These are phyloP conservation scores for Saccharomycopsis malanga DNA, from an alignment of 805 yeast species.

Conservation along the genomic window DNA sequence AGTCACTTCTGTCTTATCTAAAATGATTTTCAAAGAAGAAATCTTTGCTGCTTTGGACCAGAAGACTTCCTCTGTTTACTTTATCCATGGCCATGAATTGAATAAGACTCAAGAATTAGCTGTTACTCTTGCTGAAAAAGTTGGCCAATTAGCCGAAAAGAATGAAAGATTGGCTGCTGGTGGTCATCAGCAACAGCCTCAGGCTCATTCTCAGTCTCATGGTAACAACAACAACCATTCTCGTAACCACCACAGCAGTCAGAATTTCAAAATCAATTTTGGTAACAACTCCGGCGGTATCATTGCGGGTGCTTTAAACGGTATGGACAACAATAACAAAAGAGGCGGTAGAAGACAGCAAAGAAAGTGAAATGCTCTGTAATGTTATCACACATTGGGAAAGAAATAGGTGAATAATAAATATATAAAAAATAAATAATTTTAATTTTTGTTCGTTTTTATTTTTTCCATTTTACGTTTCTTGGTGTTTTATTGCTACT, in stretches of 20 bases:
- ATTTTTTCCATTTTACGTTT: too few relatives aligned
- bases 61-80: conserved; percentile 52
- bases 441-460: too few relatives aligned
- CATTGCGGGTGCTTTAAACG: conserved; percentile 32
- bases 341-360: conserved; percentile 5
- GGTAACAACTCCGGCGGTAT: conserved; percentile 31
- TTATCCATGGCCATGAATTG: conserved; percentile 71
- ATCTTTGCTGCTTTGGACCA: conserved; percentile 70
- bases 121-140: conserved; percentile 73
- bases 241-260: conserved; percentile 27
- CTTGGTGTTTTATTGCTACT: too few relatives aligned
- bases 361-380: conserved; percentile 14
- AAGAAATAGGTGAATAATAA: too few relatives aligned
- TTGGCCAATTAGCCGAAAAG: conserved; percentile 69
- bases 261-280: conserved; percentile 27
- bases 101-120: conserved; percentile 85
- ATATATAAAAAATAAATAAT: too few relatives aligned
- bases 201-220: conserved; percentile 22
- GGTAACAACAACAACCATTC: conserved; percentile 22
- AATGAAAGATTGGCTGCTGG: conserved; percentile 78
- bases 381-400: too few relatives aligned
- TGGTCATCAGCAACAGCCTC: conserved; percentile 44
- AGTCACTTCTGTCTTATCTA: conserved; percentile 58
- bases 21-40: conserved; percentile 74
- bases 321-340: conserved; percentile 26